Conservation (phyloP, 2,329 filamentous ascomycete genomes). For the Chlorencoelia australis region DNA sequence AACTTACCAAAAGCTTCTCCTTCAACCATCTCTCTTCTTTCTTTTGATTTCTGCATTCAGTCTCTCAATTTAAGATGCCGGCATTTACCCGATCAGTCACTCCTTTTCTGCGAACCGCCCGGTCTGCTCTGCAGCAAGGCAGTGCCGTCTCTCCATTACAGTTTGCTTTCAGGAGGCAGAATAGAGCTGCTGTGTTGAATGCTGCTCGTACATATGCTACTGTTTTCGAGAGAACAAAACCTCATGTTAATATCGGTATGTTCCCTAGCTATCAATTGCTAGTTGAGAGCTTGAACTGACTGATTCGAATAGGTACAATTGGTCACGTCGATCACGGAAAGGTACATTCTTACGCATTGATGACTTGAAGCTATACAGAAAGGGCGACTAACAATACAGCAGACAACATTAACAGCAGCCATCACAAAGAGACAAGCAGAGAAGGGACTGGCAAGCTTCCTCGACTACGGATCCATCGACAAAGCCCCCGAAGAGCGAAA, state of each 20-base stretch:
- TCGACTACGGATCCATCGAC: slow-evolving; percentile 97
- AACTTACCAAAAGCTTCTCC: slow-evolving; percentile 3
- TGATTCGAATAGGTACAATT: slow-evolving; percentile 70
- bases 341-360: slow-evolving; percentile 44
- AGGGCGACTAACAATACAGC: too few species aligned
- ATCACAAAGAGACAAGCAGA: slow-evolving; percentile 97
- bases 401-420: slow-evolving; percentile 97
- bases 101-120: slow-evolving; percentile 74
- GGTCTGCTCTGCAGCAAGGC: slow-evolving; percentile 59
- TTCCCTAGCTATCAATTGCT: neutral
- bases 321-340: slow-evolving; percentile 99
- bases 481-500: slow-evolving; percentile 99
- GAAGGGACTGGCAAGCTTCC: slow-evolving; percentile 87
- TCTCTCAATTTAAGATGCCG: slow-evolving; percentile 54
- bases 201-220: slow-evolving; percentile 52
- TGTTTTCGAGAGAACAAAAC: slow-evolving; percentile 80
- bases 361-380: too few species aligned
- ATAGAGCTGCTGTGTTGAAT: slow-evolving; percentile 54
- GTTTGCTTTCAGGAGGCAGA: slow-evolving; percentile 52
- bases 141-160: slow-evolving; percentile 68
- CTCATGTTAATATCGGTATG: slow-evolving; percentile 94
- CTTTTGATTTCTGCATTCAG: slow-evolving; percentile 1
- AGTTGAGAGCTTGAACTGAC: slow-evolving; percentile 10
- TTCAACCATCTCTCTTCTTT: slow-evolving; percentile 6
- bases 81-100: slow-evolving; percentile 66